These are phyloP conservation scores for Gymnopilus junonius DNA, from an alignment of 768 basidiomycete species.

Conservation along the genomic window DNA sequence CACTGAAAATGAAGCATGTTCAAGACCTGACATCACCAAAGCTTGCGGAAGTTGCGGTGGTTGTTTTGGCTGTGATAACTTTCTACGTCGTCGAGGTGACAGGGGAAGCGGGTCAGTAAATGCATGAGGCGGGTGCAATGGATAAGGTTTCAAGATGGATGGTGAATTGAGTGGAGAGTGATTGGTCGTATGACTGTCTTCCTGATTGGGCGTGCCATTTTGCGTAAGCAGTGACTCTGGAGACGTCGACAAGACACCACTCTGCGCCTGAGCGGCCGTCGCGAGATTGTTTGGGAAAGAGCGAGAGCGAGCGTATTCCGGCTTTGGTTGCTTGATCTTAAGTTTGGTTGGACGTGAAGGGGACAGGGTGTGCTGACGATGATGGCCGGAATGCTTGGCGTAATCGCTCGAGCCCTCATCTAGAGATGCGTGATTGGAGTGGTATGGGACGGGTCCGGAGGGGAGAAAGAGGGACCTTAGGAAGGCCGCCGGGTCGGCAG, in stretches of 20 bases:
- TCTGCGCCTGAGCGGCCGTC: conserved; percentile 11
- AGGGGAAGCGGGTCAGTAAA: conserved; percentile 38
- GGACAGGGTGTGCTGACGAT: conserved; percentile 13
- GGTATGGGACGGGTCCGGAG: conserved; percentile 12
- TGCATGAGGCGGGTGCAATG: conserved; percentile 31
- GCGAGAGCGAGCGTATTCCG: conserved; percentile 34
- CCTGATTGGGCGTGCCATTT: background rate
- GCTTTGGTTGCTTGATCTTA: conserved; percentile 14
- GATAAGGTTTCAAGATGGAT: conserved; percentile 21
- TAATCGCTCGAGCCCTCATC: conserved; percentile 26
- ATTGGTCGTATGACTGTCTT: background rate
- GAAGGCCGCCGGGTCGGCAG: conserved; percentile 21
- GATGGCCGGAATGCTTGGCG: conserved; percentile 14
- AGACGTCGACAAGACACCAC: background rate
- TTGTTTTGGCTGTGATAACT: conserved; percentile 12
- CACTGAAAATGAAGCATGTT: conserved; percentile 54
- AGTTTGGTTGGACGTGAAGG: conserved; percentile 8
- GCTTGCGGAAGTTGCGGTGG: conserved; percentile 53
- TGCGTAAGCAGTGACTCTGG: conserved; percentile 8
- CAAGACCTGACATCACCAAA: conserved; percentile 74
- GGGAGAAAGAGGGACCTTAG: conserved; percentile 35
- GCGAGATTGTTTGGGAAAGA: conserved; percentile 40
- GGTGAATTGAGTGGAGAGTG: conserved; percentile 11
- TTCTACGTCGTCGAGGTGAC: conserved; percentile 3
- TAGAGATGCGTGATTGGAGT: conserved; percentile 21